These are phyloP conservation scores for Pichia phayaonensis DNA, from an alignment of 805 yeast species.

Conservation along the genomic window DNA sequence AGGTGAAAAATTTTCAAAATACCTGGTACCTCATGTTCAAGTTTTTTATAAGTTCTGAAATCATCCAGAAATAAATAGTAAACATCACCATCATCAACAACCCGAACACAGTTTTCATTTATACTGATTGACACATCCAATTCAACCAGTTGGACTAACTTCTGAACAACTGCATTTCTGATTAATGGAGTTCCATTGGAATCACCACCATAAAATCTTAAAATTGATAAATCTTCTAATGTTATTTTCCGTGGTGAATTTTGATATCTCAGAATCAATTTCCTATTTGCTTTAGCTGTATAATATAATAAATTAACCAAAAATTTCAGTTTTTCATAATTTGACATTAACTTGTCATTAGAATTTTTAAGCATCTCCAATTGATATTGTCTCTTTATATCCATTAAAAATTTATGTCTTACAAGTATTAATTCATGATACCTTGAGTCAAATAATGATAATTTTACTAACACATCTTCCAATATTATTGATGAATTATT, in stretches of 20 bases:
- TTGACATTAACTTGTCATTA: not conserved
- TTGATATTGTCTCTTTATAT: not conserved
- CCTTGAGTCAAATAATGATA: conserved; percentile 18
- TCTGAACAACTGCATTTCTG: conserved; percentile 6
- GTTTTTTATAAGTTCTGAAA: conserved; percentile 1
- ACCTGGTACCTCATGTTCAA: not conserved
- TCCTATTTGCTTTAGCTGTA: not conserved
- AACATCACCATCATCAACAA: not conserved
- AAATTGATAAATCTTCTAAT: conserved; percentile 8
- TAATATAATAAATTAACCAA: not conserved
- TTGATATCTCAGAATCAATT: not conserved
- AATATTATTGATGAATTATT: not conserved
- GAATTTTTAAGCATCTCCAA: not conserved
- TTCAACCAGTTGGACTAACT: conserved; percentile 2
- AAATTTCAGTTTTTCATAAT: not conserved
- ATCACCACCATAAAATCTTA: conserved; percentile 13
- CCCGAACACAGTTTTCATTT: conserved; percentile 4
- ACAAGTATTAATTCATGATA: conserved; percentile 16
- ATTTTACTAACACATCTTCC: conserved; percentile 13
- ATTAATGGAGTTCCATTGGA: not conserved
- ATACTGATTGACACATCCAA: not conserved
- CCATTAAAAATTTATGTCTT: conserved; percentile 8
- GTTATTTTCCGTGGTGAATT: not conserved
- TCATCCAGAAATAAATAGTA: conserved; percentile 1
- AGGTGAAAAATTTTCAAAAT: not conserved